Evolutionary conservation across 352 stramenopile genomes (phyloP).

Genomic region (Globisporangium mamillatum): DNA sequence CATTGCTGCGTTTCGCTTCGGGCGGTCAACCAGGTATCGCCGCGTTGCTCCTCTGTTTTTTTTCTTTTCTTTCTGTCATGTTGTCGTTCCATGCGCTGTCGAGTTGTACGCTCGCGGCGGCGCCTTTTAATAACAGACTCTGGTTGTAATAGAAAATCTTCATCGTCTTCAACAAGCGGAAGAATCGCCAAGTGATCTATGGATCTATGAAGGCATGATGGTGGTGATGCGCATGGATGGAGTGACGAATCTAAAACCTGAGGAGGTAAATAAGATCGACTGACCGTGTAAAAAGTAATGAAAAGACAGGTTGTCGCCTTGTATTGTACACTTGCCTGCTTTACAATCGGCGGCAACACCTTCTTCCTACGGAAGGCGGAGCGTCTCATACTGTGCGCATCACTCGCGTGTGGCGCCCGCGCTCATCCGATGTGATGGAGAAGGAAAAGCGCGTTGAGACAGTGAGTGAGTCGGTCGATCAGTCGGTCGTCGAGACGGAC

Average conservation of each 20-base stretch:
- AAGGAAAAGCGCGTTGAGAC: neutral
- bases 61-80: neutral
- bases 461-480: neutral
- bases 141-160: constrained; percentile 14
- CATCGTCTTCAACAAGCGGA: neutral
- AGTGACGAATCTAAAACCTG: constrained; percentile 3
- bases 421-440: neutral
- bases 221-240: neutral
- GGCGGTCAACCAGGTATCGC: neutral
- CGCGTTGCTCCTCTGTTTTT: neutral
- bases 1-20: constrained; percentile 5
- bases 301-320: constrained; percentile 5
- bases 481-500: constrained; percentile 2
- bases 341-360: constrained; percentile 20
- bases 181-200: neutral
- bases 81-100: neutral
- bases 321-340: constrained; percentile 36
- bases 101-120: neutral
- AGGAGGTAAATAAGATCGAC: neutral
- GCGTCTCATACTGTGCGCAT: constrained; percentile 8
- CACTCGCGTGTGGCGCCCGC: neutral
- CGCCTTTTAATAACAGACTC: constrained; percentile 4
- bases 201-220: neutral
- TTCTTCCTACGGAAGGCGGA: constrained; percentile 42
- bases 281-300: neutral